Percentiles rank a stretch among this genome's conserved stretches.
Evolutionary conservation across 768 basidiomycete genomes (phyloP).

Genomic region (Boletus rubroflammeus): DNA sequence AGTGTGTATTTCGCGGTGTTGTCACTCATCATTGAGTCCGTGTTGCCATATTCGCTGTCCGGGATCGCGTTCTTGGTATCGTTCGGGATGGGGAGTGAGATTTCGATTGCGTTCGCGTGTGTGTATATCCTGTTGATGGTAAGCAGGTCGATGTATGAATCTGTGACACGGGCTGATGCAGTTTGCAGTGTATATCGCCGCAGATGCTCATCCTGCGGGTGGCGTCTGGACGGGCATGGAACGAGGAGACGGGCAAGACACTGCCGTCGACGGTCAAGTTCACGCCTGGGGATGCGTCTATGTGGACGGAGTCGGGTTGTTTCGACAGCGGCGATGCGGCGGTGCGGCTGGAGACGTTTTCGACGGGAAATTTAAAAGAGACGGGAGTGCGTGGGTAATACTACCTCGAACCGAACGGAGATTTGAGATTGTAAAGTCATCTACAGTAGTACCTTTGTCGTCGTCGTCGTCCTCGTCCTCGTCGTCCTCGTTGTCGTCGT

Average conservation of each 20-base stretch:
- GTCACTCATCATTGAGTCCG: constrained; percentile 21
- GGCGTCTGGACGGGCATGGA: constrained; percentile 17
- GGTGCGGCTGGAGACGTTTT: not conserved
- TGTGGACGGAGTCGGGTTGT: not conserved
- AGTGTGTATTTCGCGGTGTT: constrained; percentile 16
- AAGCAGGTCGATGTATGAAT: not conserved
- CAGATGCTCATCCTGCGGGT: constrained; percentile 26
- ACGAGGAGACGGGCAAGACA: constrained; percentile 6
- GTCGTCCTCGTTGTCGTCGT: too few species aligned
- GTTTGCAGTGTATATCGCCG: constrained; percentile 21
- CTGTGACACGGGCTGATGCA: not conserved
- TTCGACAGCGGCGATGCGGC: not conserved
- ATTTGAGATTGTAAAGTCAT: too few species aligned
- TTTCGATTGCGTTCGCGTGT: constrained; percentile 12
- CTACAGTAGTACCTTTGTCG: too few species aligned
- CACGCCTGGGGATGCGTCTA: not conserved
- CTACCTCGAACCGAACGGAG: not conserved
- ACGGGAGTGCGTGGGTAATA: not conserved
- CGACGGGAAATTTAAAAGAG: too few species aligned
- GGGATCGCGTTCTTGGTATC: constrained; percentile 24
- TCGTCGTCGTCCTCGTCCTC: too few species aligned
- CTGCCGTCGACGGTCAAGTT: constrained; percentile 14
- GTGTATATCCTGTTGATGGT: constrained; percentile 27
- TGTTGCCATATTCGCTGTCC: constrained; percentile 25
- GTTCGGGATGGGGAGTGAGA: constrained; percentile 15